Conservation (phyloP, 1,284 basidiomycete genomes). For the Ceratobasidium sp. region DNA sequence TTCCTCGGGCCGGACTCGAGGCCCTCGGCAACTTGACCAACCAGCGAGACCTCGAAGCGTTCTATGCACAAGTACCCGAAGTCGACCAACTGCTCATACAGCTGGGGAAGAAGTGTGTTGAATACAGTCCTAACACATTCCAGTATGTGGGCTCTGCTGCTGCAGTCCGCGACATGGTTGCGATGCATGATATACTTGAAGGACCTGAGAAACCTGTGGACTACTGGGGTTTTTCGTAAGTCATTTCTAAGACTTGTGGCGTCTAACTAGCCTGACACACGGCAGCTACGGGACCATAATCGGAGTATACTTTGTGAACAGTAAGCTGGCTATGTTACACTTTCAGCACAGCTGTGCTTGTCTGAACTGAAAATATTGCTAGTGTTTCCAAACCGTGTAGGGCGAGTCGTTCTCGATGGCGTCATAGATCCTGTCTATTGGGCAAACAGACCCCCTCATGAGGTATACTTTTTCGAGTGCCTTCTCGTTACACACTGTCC, state of each 20-base stretch:
- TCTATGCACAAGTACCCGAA: conserved; percentile 27
- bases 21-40: conserved; percentile 34
- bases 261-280: not conserved
- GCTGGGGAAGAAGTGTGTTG: conserved; percentile 11
- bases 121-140: conserved; percentile 11
- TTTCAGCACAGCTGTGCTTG: not conserved
- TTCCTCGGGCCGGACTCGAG: conserved; percentile 21
- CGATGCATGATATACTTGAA: conserved; percentile 17
- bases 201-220: conserved; percentile 21
- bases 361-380: not conserved
- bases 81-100: conserved; percentile 21
- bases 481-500: no score
- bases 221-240: conserved; percentile 41
- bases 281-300: conserved; percentile 39
- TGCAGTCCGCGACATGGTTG: conserved; percentile 28
- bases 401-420: conserved; percentile 34
- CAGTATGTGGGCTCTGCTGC: conserved; percentile 38
- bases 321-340: not conserved
- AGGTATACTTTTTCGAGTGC: not conserved
- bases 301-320: conserved; percentile 39
- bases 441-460: conserved; percentile 5
- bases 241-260: not conserved
- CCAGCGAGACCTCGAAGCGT: conserved; percentile 14
- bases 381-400: conserved; percentile 41
- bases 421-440: conserved; percentile 24